Evolutionary conservation across 495 filamentous ascomycete genomes (phyloP), one percentile per base, ranked within the genome.

Genomic region (Schizothecium vesticola): DNA sequence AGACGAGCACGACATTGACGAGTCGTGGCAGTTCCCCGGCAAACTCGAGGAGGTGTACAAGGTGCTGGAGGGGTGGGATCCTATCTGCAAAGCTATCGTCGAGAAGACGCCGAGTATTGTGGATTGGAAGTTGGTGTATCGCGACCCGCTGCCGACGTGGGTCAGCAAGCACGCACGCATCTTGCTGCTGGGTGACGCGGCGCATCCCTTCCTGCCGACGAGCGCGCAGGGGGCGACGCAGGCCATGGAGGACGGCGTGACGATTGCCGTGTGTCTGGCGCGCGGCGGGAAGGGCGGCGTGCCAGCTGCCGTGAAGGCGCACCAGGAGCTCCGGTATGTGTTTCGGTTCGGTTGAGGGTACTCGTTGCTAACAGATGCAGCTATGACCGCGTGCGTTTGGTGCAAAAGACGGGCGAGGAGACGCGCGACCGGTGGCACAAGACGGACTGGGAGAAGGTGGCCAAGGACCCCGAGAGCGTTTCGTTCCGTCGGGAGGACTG

Each of bases 111-210:
- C 87, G 2, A 76, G 81, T 31, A 70, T 89, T 1, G 84, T 90
- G 0, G 86, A 90, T 67, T 90, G 86, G 85, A 89, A 90, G 71
- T 74, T 90, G n/a, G 83, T 90, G 3, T 91, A 88, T 64, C 81
- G 88, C 43, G 87, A 90, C 71, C 87, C 87, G 1, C 73, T 88
- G 31, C 86, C 86, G 9, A 85, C 80, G 0, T 91, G 88, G 88
- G 82, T 87, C 0, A 88, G 84, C 60, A 79, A 84, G 33, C 78
- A 85, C 5, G 86, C 84, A 22, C 74, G 86, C 11, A 86, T 90
- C 43, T 72, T 84, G 25, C 76, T 88, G 43, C 72, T 90, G 21
- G 88, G 88, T 7, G 89, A 90, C 60, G 81, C 86, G 4, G 88
- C 88, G 16, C 89, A 91, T 74, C 85, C 88, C 0, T 89, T 90